Conservation (phyloP, 139 green algal genomes). For the Bryopsis sp. region DNA sequence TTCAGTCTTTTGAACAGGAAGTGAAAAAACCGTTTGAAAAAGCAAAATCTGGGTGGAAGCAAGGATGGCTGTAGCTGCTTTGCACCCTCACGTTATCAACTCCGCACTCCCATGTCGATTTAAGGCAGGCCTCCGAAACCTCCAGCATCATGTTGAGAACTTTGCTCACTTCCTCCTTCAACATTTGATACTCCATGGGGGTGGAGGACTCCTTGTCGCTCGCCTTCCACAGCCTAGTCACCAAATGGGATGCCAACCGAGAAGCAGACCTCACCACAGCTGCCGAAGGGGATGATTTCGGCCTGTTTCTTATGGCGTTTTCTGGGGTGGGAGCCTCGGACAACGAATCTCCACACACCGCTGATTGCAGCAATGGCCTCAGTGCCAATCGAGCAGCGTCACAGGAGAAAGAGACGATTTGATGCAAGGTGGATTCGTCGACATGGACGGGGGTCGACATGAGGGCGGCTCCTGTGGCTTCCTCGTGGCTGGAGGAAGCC, state of each 20-base stretch:
- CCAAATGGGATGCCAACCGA: background rate
- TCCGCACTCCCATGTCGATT: slow-evolving; percentile 7
- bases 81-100: background rate
- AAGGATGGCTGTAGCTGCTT: no score
- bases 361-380: slow-evolving; percentile 4
- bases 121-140: slow-evolving; percentile 6
- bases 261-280: slow-evolving; percentile 8
- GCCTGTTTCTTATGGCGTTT: no score
- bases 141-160: slow-evolving; percentile 13
- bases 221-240: background rate
- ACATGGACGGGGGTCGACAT: background rate
- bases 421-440: background rate
- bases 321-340: no score
- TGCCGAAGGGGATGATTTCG: slow-evolving; percentile 1
- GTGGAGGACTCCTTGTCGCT: background rate
- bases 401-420: slow-evolving; percentile 7
- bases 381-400: slow-evolving; percentile 1
- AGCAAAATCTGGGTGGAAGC: no score
- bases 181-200: background rate
- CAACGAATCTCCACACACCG: background rate
- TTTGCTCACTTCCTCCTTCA: slow-evolving; percentile 7
- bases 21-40: no score
- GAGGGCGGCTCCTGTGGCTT: background rate
- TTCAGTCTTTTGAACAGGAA: no score
- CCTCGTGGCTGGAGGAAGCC: background rate